A percentile compares a stretch with the other conserved stretches of the same genome.
Evolutionary conservation across 768 basidiomycete species (phyloP).

Genomic region (Leccinum ochraceum): DNA sequence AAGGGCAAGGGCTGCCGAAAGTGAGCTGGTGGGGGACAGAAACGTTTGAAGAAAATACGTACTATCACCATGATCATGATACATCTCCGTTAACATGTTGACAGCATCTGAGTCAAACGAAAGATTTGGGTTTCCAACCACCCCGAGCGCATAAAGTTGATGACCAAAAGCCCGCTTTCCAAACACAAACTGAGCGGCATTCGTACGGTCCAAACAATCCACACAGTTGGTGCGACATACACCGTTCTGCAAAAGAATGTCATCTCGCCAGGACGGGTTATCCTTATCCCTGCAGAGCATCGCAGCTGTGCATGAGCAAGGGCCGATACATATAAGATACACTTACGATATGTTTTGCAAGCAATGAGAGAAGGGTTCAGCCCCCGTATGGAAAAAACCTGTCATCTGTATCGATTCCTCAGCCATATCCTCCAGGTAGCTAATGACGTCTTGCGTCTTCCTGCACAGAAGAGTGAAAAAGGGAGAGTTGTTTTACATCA

Average conservation of each 20-base stretch:
- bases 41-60: slow-evolving; percentile 30
- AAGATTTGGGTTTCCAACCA: slow-evolving; percentile 82
- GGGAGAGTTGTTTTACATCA: background rate
- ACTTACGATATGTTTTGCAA: slow-evolving; percentile 45
- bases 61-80: slow-evolving; percentile 97
- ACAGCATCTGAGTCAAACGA: slow-evolving; percentile 93
- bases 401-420: slow-evolving; percentile 92
- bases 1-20: slow-evolving; percentile 73
- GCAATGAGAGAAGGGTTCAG: slow-evolving; percentile 78
- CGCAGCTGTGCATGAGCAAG: background rate
- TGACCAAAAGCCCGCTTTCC: slow-evolving; percentile 94
- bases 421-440: slow-evolving; percentile 91
- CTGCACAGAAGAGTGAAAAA: slow-evolving; percentile 38
- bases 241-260: slow-evolving; percentile 85
- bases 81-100: slow-evolving; percentile 98
- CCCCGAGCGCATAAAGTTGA: slow-evolving; percentile 91
- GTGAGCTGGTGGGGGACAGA: background rate
- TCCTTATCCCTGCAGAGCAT: slow-evolving; percentile 31
- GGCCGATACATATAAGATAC: background rate
- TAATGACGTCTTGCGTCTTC: slow-evolving; percentile 94
- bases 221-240: slow-evolving; percentile 95
- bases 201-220: slow-evolving; percentile 95
- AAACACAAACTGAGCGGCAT: slow-evolving; percentile 95
- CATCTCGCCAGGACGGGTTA: slow-evolving; percentile 50
- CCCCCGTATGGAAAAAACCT: slow-evolving; percentile 93